Base-by-base conservation (phyloP, 1,284 basidiomycete genomes). In the Malassezia slooffiae region DNA sequence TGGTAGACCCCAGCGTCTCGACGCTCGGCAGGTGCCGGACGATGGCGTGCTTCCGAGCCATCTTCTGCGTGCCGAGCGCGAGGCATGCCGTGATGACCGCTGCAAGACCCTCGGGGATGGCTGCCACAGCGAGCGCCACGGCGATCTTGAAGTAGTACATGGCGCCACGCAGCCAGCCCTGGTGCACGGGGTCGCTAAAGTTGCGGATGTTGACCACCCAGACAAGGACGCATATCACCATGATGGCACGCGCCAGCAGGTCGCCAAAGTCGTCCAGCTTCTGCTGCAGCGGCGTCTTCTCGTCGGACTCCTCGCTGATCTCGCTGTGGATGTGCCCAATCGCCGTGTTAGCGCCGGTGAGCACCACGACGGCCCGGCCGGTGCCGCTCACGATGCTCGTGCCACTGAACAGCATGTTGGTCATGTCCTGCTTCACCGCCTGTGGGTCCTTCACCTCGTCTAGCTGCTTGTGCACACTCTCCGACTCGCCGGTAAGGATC, bases 131-230 rank as follows among this genome's bases (percentile, higher is more conserved):
- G 12, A 69, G 57, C 5, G 66, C 66, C 23, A 69, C 66, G 27
- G 64, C 64, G 41, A 69, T 69, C 49, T 69, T 69, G 47, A 67
- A 67, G 50, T 67, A 67, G 55, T 67, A 67, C 48, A 67, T 59
- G 24, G 64, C 64, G 35, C 64, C 64, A 26, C 59, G 52, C 33
- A 69, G 44, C 57, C 54, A 55, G 29, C 66, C 66, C 32, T 63
- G 59, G 50, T 69, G 66, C 9, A 52, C 53, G n/a, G 65, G 62
- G 38, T 69, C 66, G 47, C 43, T 57, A 36, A 69, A 69, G 43
- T 69, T 58, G 28, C 66, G 62, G 33, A 66, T 54, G 52, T 67
- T 67, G 48, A 67, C 60, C 34, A 66, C 57, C 66, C 64, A 67
- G 4, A 69, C 64, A 19, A 69, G 46, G 37, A 69, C 58, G 51